phyloP scores from a whole-genome alignment of 192 early-diverging fungal species.

The Backusella circina region DNA sequence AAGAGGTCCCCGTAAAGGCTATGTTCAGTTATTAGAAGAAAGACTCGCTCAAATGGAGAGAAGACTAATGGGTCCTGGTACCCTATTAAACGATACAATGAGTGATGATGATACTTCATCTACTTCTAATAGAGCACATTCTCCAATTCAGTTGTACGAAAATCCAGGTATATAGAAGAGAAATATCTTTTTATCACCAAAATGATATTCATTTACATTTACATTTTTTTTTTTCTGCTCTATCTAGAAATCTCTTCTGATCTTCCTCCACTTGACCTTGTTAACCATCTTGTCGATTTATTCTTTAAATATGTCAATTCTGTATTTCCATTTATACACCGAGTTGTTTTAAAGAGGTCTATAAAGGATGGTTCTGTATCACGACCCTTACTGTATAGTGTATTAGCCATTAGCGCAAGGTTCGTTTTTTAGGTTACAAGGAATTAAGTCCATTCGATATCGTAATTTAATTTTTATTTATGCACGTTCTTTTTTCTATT shows the following conservation, averaged over 20 bases:
- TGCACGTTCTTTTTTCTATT: neutral
- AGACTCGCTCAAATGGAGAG: constrained; percentile 18
- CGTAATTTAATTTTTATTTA: neutral
- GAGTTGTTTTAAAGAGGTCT: constrained; percentile 37
- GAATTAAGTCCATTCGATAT: no score
- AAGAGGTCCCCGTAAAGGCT: constrained; percentile 32
- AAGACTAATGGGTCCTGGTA: neutral
- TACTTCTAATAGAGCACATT: neutral
- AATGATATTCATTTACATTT: neutral
- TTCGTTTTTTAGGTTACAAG: constrained; percentile 6
- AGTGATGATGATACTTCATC: neutral
- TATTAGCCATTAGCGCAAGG: constrained; percentile 46
- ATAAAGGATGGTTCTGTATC: constrained; percentile 43
- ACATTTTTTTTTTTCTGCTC: neutral
- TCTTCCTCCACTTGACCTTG: constrained; percentile 40
- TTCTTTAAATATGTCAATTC: constrained; percentile 47
- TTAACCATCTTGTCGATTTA: constrained; percentile 39
- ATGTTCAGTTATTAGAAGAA: constrained; percentile 31
- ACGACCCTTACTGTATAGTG: constrained; percentile 37
- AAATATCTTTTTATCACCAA: neutral
- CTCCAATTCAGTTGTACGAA: constrained; percentile 10
- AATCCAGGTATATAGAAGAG: neutral
- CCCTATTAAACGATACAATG: neutral
- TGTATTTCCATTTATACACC: constrained; percentile 45
- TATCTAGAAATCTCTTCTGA: constrained; percentile 10